Evolutionary conservation across 2,329 filamentous ascomycete species (phyloP).

Genomic region (Acarospora socialis): DNA sequence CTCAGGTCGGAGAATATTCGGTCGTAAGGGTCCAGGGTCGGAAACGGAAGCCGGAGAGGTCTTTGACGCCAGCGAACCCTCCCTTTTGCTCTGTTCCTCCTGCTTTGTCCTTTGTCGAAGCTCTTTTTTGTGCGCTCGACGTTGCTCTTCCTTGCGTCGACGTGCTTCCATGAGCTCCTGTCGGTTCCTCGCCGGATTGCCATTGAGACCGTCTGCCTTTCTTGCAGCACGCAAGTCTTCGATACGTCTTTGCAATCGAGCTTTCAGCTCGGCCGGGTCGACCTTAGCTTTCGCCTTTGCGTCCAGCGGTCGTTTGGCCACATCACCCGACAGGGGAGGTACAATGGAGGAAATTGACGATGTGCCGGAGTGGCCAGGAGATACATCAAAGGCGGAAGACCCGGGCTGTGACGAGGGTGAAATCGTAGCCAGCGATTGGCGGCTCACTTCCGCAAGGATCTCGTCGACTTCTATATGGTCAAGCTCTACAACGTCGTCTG

Average conservation of each 20-base stretch:
- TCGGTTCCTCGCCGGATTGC: slow-evolving; percentile 67
- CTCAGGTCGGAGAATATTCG: too few relatives aligned
- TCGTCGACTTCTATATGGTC: slow-evolving; percentile 34
- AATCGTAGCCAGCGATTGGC: slow-evolving; percentile 23
- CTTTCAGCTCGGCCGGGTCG: slow-evolving; percentile 60
- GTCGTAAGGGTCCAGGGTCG: not conserved
- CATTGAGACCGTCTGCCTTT: slow-evolving; percentile 74
- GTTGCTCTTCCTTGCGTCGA: slow-evolving; percentile 71
- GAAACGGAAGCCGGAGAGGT: not conserved
- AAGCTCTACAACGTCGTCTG: slow-evolving; percentile 21
- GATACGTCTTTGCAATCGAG: slow-evolving; percentile 68
- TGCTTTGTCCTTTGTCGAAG: slow-evolving; percentile 61
- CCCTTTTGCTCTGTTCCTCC: slow-evolving; percentile 54
- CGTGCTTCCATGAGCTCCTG: slow-evolving; percentile 86
- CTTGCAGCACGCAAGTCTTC: slow-evolving; percentile 71
- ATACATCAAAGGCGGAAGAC: slow-evolving; percentile 43
- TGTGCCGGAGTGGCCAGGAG: slow-evolving; percentile 36
- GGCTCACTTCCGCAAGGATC: slow-evolving; percentile 34
- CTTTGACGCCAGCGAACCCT: slow-evolving; percentile 37
- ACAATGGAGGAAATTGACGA: slow-evolving; percentile 58
- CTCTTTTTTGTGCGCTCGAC: slow-evolving; percentile 81
- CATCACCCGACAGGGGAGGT: slow-evolving; percentile 20
- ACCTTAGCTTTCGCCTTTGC: slow-evolving; percentile 47
- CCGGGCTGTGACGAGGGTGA: slow-evolving; percentile 38
- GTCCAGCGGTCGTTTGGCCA: slow-evolving; percentile 10